Conservation (phyloP, 768 basidiomycete species). For the Pseudohyphozyma bogoriensis region DNA sequence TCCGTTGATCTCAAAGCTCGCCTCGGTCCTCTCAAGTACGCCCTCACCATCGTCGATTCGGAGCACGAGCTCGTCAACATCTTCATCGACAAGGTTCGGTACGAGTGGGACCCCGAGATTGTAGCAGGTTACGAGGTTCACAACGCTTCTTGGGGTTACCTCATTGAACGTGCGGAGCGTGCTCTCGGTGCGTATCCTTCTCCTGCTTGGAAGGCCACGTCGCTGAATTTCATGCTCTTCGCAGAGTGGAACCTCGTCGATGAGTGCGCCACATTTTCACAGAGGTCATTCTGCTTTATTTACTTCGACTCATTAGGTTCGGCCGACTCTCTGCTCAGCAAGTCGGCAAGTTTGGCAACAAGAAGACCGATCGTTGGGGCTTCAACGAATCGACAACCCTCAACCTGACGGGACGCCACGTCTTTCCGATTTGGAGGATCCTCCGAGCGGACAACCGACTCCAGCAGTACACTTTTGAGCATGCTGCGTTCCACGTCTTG, state of each 20-base stretch:
- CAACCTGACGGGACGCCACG: constrained; percentile 74
- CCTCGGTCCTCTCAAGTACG: constrained; percentile 30
- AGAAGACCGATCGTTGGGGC: constrained; percentile 54
- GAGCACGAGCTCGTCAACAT: constrained; percentile 76
- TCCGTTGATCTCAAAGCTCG: constrained; percentile 14
- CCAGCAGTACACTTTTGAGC: constrained; percentile 76
- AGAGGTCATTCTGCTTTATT: neutral
- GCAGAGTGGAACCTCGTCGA: constrained; percentile 64
- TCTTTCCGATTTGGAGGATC: constrained; percentile 84
- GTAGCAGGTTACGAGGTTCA: constrained; percentile 89
- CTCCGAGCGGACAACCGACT: constrained; percentile 75
- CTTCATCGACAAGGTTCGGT: constrained; percentile 56
- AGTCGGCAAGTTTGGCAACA: constrained; percentile 31
- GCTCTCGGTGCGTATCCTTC: constrained; percentile 5
- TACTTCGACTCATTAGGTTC: neutral
- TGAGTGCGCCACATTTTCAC: constrained; percentile 36
- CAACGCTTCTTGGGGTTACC: constrained; percentile 78
- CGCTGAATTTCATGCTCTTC: neutral
- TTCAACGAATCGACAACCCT: constrained; percentile 67
- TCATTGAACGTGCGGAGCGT: constrained; percentile 53
- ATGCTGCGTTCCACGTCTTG: constrained; percentile 72
- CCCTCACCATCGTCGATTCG: constrained; percentile 48
- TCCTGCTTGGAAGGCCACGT: neutral
- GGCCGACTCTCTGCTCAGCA: no score
- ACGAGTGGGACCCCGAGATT: constrained; percentile 79